Base-by-base conservation (phyloP, 176 grass and related monocot genomes). In the Oryza meridionalis region DNA sequence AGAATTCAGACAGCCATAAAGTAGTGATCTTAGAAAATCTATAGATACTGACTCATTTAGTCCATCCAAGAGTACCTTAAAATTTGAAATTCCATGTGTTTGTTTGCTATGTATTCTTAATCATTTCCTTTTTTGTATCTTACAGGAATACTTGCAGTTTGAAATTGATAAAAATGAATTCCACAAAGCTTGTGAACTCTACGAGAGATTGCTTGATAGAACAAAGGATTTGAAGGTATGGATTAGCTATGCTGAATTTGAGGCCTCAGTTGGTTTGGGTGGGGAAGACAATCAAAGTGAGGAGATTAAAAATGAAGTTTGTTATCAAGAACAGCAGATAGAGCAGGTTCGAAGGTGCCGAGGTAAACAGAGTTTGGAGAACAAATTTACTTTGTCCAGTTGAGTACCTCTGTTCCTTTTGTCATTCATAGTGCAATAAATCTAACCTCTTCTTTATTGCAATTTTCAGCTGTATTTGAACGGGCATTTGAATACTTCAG, bases 191-290 rank as follows among this genome's bases (percentile, higher is more conserved):
- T 91, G 96, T 59, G 84, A 95, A 61, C 69, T 98, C 10, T 98
- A 98, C 49, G 91, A 98, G 32, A 90, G 91, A 67, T 49, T 98
- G 58, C 87, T 98, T 84, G 93, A 95, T 82, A 86, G 93, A 87
- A 94, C 96, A 19, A 95, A 90, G 63, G 93, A 98, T 81, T 75
- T 94, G 77, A 95, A 98, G 82, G 96, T 95, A 61, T 98, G 96
- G 93, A 84, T 95, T 46, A 98, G 96, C 51, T 98, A 86, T 85
- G 96, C 96, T 14, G 90, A 95, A 40, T 95, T 98, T 32, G 89
- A 95, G 85, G 93, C 91, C 73, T 92, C 91, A 29, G 89, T 89
- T 92, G 91, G 79, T 51, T 84, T 82, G 47, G 82, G 79, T 27
- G 66, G 78, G 35, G 87, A 98, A 49, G 76, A 91, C 9, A 78